phyloP scores from a whole-genome alignment of 352 stramenopile species.

The Pythium phragmiticola region DNA sequence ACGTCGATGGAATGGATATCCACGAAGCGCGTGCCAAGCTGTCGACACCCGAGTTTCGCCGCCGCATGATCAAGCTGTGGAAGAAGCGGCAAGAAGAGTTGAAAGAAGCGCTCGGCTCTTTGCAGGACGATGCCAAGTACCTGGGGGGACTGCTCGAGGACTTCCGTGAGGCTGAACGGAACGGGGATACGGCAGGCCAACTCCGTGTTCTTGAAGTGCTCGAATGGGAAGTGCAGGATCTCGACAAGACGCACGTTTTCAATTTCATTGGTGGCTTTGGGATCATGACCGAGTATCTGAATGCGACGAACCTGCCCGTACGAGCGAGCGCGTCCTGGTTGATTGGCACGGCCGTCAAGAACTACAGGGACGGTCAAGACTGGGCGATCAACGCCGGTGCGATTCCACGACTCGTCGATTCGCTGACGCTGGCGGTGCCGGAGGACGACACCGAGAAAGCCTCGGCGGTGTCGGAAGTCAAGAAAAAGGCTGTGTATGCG shows the following conservation, averaged over 20 bases:
- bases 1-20: constrained; percentile 77
- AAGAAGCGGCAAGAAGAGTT: constrained; percentile 79
- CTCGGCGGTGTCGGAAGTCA: constrained; percentile 55
- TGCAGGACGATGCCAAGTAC: constrained; percentile 83
- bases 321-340: constrained; percentile 66
- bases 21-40: constrained; percentile 70
- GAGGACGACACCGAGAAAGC: background rate
- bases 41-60: constrained; percentile 64
- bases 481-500: constrained; percentile 84
- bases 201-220: constrained; percentile 63
- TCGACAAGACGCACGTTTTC: constrained; percentile 87
- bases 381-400: constrained; percentile 77
- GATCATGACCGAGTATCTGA: constrained; percentile 69
- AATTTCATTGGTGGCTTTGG: constrained; percentile 84
- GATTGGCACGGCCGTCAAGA: constrained; percentile 75
- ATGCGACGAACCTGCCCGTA: constrained; percentile 63
- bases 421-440: constrained; percentile 40
- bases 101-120: constrained; percentile 72
- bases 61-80: constrained; percentile 75
- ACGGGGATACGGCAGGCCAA: constrained; percentile 43
- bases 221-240: constrained; percentile 86
- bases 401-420: constrained; percentile 65
- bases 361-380: constrained; percentile 79
- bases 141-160: constrained; percentile 71
- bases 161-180: constrained; percentile 57